phyloP scores from a whole-genome alignment of 129 eudicot genomes.

The Calendula officinalis region DNA sequence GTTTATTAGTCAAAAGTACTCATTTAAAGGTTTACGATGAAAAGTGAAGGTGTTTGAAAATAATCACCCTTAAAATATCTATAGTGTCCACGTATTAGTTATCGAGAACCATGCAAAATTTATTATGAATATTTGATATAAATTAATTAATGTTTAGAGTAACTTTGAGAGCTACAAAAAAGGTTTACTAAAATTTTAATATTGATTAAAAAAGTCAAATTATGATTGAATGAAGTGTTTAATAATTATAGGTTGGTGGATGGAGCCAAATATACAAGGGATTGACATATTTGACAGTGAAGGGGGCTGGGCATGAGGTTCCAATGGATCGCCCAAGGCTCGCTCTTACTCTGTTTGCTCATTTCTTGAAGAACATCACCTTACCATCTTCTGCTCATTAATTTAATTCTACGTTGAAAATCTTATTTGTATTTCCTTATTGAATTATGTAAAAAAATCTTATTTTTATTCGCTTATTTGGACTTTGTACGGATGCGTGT shows the following conservation, averaged over 20 bases:
- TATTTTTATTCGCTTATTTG: neutral
- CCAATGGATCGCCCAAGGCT: constrained; percentile 54
- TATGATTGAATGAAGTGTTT: neutral
- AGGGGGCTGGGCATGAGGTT: constrained; percentile 81
- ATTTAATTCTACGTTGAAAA: neutral
- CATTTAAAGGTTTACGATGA: too few species aligned
- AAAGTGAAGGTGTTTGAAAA: too few species aligned
- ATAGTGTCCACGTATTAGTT: too few species aligned
- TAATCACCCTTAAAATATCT: too few species aligned
- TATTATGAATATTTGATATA: too few species aligned
- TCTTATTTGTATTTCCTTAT: constrained; percentile 5
- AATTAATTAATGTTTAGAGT: too few species aligned
- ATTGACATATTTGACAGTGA: constrained; percentile 58
- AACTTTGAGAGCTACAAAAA: too few species aligned
- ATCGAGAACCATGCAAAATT: too few species aligned
- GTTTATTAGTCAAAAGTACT: too few species aligned
- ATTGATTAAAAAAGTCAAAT: too few species aligned
- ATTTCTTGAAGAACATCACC: constrained; percentile 45
- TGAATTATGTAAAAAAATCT: neutral
- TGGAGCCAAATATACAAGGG: constrained; percentile 81
- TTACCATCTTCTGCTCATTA: constrained; percentile 39
- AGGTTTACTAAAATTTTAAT: too few species aligned
- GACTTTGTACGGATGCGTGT: neutral
- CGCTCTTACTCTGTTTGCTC: constrained; percentile 47
- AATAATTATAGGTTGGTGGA: constrained; percentile 55